A percentile compares a stretch with the other conserved stretches of the same genome.
Conservation (phyloP, 208 protist genomes). For the Leishmania turanica region DNA sequence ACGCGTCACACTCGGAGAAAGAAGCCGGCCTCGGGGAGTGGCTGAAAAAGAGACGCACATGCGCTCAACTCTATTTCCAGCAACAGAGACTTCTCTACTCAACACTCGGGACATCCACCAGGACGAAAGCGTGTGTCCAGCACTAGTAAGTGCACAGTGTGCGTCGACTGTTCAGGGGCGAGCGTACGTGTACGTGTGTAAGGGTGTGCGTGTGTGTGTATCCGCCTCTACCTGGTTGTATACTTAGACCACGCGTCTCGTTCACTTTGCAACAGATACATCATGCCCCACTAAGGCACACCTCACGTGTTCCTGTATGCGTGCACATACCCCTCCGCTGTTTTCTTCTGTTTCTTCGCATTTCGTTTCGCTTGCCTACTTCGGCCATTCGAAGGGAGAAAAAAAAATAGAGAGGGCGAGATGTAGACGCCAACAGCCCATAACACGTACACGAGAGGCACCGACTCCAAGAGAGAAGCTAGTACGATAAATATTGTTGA, state of each 20-base stretch:
- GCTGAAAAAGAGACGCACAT: neutral
- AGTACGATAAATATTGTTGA: neutral
- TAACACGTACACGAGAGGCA: neutral
- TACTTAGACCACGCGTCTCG: neutral
- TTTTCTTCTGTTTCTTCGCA: neutral
- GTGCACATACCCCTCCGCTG: neutral
- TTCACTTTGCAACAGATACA: neutral
- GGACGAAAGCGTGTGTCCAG: neutral
- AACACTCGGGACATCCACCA: neutral
- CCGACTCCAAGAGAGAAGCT: neutral
- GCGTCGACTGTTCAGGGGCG: neutral
- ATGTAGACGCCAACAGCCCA: neutral
- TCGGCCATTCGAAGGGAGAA: neutral
- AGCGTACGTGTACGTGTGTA: neutral
- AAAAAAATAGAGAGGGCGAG: neutral
- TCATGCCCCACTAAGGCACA: neutral
- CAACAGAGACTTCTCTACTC: neutral
- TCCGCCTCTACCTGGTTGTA: neutral
- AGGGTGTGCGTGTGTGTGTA: neutral
- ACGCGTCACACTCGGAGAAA: neutral
- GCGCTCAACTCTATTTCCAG: neutral
- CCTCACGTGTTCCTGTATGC: neutral
- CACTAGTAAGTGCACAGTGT: neutral
- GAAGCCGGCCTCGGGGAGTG: neutral
- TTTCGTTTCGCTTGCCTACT: neutral